These are phyloP conservation scores for Arthrobotrys musiformis DNA, from an alignment of 2,329 filamentous ascomycete species.

Conservation along the genomic window DNA sequence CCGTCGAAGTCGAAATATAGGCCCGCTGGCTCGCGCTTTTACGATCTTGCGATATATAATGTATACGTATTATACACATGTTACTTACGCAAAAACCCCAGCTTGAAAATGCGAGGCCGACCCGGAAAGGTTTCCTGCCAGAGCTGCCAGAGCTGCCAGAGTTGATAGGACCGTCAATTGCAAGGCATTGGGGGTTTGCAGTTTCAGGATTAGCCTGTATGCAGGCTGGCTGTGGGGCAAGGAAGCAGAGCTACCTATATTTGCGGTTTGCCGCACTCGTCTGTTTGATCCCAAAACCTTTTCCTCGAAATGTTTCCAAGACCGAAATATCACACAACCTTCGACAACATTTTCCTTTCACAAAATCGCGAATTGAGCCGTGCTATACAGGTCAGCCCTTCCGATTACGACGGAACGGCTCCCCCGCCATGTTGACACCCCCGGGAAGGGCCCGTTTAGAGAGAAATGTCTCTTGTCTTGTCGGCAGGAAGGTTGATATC, in stretches of 20 bases:
- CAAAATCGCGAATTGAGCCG: background rate
- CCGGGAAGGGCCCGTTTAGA: background rate
- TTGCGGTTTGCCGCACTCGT: slow-evolving; percentile 30
- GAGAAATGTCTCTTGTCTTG: background rate
- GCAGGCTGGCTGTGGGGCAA: slow-evolving; percentile 26
- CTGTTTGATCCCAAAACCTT: slow-evolving; percentile 23
- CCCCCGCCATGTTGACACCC: too few relatives aligned
- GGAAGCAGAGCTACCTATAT: slow-evolving; percentile 27
- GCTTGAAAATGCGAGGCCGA: background rate
- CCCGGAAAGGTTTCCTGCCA: background rate
- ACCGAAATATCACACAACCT: slow-evolving; percentile 6
- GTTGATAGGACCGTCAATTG: background rate
- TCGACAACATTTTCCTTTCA: background rate
- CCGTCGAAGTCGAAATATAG: too few relatives aligned
- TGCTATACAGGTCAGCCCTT: too few relatives aligned
- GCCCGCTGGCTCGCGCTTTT: too few relatives aligned
- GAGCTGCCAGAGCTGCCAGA: too few relatives aligned
- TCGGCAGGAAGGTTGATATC: background rate
- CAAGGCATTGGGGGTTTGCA: slow-evolving; percentile 20
- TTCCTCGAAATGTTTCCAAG: slow-evolving; percentile 38
- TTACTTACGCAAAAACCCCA: background rate
- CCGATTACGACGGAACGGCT: background rate
- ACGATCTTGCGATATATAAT: background rate
- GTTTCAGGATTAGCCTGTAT: slow-evolving; percentile 53
- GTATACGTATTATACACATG: too few relatives aligned